Conservation (phyloP, 2,329 filamentous ascomycete species). For the Penicillium expansum region DNA sequence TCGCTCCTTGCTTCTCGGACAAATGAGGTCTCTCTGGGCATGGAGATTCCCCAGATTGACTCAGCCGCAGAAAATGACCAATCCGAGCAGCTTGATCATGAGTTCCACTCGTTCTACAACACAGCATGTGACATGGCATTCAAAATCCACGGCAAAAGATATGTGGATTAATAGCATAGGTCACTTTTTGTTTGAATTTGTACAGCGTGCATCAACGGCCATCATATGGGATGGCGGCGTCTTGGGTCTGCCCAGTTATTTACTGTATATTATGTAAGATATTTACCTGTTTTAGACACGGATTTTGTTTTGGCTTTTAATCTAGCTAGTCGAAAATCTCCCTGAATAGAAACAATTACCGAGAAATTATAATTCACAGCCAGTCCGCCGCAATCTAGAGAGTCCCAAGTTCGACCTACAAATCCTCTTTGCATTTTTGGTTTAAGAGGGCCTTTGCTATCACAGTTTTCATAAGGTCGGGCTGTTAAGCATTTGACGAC, state of each 20-base stretch:
- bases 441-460: no score
- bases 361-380: no score
- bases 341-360: background rate
- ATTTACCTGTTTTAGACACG: background rate
- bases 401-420: no score
- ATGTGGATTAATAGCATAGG: background rate
- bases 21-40: conserved; percentile 33
- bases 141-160: conserved; percentile 24
- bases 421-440: no score
- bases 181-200: conserved; percentile 4
- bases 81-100: conserved; percentile 15
- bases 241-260: background rate
- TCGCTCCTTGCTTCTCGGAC: conserved; percentile 30
- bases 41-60: conserved; percentile 21
- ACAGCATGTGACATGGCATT: conserved; percentile 41
- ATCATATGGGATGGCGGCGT: conserved; percentile 3
- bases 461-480: no score
- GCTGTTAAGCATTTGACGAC: no score
- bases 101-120: conserved; percentile 39
- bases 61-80: conserved; percentile 2
- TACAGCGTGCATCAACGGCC: conserved; percentile 6
- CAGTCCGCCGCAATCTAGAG: no score
- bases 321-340: background rate
- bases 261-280: conserved; percentile 14
- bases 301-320: background rate